Base-by-base conservation (phyloP, 1,284 basidiomycete species). In the Ceratobasidium sp. region DNA sequence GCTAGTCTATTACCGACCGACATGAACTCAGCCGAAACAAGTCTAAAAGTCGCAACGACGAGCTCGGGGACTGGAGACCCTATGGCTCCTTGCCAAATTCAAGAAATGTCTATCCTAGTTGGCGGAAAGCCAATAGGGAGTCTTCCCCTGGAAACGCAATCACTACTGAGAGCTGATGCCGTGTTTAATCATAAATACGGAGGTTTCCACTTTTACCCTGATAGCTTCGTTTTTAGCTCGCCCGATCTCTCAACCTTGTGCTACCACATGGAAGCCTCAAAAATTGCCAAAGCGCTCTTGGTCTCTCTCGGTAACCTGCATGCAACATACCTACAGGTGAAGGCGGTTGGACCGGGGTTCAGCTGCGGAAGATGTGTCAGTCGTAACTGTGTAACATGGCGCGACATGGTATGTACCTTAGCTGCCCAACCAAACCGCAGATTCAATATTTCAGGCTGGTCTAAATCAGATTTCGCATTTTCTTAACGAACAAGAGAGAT, bases 331-430 rank as follows among this genome's bases (percentile, higher is more conserved):
- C 18, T 71, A 3, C 18, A 58, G 20, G 10, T 71, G 39, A 71
- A 71, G 39, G 69, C 69, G 20, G 26, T 39, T 15, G 69, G 69
- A n/a, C 26, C 13, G 9, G 69, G 15, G 33, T 71, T 71, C n/a
- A 28, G 13, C n/a, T 71, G 69, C 18, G 69, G 69, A 23, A 39
- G 69, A 39, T 71, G 69, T 23, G 12, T 18, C 40, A 13, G 13
- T 2, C 13, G 9, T 39, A 23, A n/a, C 10, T n/a, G 33, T 26
- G 15, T 26, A 18, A 58, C 53, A 9, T 71, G 69, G 69, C 40
- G 40, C 3, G 39, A 71, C 1, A 40, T 71, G 28, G 69, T 51
- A 4, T n/a, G 28, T 20, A 42, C 15, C 12, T 44, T 9, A 9
- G 49, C 1, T 12, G 18, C 28, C 3, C 55, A 5, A 15, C 9